Percentiles rank a stretch among this genome's conserved stretches.
phyloP scores from a whole-genome alignment of 352 stramenopile species.

The Phytophthora idaei region DNA sequence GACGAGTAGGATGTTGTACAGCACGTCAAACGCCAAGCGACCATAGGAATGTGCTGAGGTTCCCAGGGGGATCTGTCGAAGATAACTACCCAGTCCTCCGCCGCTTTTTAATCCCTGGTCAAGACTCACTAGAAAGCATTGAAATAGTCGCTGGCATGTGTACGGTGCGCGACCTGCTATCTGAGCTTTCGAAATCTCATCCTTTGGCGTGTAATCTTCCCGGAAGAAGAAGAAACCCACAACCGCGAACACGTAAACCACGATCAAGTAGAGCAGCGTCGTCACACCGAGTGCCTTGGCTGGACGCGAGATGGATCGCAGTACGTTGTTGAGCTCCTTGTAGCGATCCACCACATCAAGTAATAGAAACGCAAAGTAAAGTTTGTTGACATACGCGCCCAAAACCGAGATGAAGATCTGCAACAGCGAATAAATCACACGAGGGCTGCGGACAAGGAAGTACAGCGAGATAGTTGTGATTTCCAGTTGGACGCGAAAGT shows the following conservation, averaged over 20 bases:
- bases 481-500: slow-evolving; percentile 26
- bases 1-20: slow-evolving; percentile 76
- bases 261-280: slow-evolving; percentile 68
- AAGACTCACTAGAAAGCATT: slow-evolving; percentile 75
- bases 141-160: slow-evolving; percentile 68
- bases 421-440: slow-evolving; percentile 61
- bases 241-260: slow-evolving; percentile 78
- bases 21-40: slow-evolving; percentile 62
- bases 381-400: slow-evolving; percentile 69
- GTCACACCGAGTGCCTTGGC: slow-evolving; percentile 66
- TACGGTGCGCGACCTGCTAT: slow-evolving; percentile 46
- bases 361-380: slow-evolving; percentile 81
- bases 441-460: slow-evolving; percentile 58
- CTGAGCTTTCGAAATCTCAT: slow-evolving; percentile 39
- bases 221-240: slow-evolving; percentile 80
- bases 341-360: slow-evolving; percentile 83
- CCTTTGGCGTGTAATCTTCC: slow-evolving; percentile 55
- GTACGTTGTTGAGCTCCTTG: slow-evolving; percentile 73
- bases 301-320: slow-evolving; percentile 65
- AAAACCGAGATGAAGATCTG: slow-evolving; percentile 67
- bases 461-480: slow-evolving; percentile 52
- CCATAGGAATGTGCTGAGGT: slow-evolving; percentile 47
- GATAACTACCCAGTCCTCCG: slow-evolving; percentile 59
- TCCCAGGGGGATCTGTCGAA: slow-evolving; percentile 48
- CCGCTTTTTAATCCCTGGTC: slow-evolving; percentile 77